Conservation (phyloP, 257 asterid species). For the Fraxinus quadrangulata region DNA sequence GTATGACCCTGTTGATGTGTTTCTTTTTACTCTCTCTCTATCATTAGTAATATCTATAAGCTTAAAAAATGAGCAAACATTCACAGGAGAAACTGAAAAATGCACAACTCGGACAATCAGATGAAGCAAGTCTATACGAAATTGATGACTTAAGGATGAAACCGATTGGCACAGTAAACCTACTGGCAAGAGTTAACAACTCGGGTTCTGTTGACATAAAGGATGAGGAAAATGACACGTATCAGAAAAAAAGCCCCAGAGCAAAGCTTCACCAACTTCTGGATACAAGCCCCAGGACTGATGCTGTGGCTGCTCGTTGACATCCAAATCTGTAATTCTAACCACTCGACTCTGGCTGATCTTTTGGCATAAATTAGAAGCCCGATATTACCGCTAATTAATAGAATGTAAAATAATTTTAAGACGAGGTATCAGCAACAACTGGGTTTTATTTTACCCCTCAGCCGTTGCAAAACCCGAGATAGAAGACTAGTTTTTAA, state of each 20-base stretch:
- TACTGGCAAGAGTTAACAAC: slow-evolving; percentile 81
- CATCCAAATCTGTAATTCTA: background rate
- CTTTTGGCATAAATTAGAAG: slow-evolving; percentile 67
- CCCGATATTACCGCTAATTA: slow-evolving; percentile 60
- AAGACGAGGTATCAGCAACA: background rate
- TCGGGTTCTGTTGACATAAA: slow-evolving; percentile 29
- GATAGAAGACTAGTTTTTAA: background rate
- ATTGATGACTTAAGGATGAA: slow-evolving; percentile 49
- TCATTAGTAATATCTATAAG: background rate
- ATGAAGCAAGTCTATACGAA: slow-evolving; percentile 29
- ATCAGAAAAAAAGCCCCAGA: slow-evolving; percentile 47
- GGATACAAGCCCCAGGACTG: slow-evolving; percentile 61
- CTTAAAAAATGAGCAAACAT: background rate
- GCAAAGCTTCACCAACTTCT: slow-evolving; percentile 87
- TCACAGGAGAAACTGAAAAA: slow-evolving; percentile 65
- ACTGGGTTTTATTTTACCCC: slow-evolving; percentile 1
- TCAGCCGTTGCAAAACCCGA: background rate
- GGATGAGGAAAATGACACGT: slow-evolving; percentile 47
- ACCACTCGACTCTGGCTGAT: slow-evolving; percentile 26
- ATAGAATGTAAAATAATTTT: background rate
- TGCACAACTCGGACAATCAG: slow-evolving; percentile 39
- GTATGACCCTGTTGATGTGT: slow-evolving; percentile 35
- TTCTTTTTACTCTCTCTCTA: background rate
- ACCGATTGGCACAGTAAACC: slow-evolving; percentile 76
- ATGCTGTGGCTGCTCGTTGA: slow-evolving; percentile 92